Evolutionary conservation across 208 protist species (phyloP).

Genomic region (Acanthamoeba comandoni): DNA sequence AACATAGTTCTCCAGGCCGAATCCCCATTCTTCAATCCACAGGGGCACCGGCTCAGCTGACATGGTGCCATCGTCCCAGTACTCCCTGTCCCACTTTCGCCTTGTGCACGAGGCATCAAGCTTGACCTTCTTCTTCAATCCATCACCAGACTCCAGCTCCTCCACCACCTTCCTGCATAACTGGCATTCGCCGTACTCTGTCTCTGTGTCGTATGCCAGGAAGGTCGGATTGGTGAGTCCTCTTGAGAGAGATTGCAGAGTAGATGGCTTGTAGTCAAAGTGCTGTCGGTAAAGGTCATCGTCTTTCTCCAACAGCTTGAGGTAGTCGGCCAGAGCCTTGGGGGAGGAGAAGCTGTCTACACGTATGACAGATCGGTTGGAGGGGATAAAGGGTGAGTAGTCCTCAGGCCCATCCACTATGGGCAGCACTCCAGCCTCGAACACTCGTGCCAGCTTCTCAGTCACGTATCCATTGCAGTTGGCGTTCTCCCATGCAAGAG

Average conservation of each 20-base stretch:
- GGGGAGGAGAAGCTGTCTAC: conserved; percentile 75
- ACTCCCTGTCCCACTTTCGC: background rate
- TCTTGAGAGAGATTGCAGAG: background rate
- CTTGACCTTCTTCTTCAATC: background rate
- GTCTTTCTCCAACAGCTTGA: conserved; percentile 76
- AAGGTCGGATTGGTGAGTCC: background rate
- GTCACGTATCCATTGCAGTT: conserved; percentile 74
- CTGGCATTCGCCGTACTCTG: background rate
- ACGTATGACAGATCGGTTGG: conserved; percentile 76
- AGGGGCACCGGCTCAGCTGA: background rate
- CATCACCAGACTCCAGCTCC: background rate
- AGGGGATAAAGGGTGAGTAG: conserved; percentile 61
- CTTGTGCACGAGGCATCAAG: conserved; percentile 1
- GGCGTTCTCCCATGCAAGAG: conserved; percentile 66
- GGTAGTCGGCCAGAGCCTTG: conserved; percentile 80
- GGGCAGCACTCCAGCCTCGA: conserved; percentile 29
- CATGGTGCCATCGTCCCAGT: conserved; percentile 39
- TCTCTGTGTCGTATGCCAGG: background rate
- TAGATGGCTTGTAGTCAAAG: conserved; percentile 70
- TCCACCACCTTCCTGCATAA: background rate
- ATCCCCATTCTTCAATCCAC: conserved; percentile 56
- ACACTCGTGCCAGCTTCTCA: conserved; percentile 69
- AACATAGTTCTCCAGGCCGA: background rate
- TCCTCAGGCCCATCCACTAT: conserved; percentile 55
- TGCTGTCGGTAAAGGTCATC: conserved; percentile 77